Evolutionary conservation across 768 basidiomycete species (phyloP), one percentile per base, ranked within the genome.

Genomic region (Serendipita sp.): DNA sequence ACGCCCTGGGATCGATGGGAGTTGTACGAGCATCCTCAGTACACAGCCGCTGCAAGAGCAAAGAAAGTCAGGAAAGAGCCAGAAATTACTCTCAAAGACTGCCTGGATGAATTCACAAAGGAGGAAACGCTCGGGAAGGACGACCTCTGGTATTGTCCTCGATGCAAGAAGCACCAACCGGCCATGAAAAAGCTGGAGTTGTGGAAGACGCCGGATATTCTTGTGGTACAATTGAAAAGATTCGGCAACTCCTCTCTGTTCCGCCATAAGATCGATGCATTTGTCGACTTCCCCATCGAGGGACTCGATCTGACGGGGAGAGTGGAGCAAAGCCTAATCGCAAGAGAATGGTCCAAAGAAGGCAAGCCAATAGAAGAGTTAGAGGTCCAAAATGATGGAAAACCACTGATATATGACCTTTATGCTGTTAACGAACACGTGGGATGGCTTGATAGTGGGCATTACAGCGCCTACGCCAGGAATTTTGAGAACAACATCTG

Each of bases 341-440:
- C 89, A 34, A 81, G 80, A 72, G 77, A 76, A 65, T 74, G 96
- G 64, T 70, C 76, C 44, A 78, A 79, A 46, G 70, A 78, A 45
- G 88, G 88, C 1, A 75, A 80, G 16, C 78, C 85, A 41, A 74
- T 85, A 2, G 78, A 78, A 41, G 77, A 78, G 23, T 76, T 89
- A 38, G 82, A 82, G 28, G 65, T 75, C 23, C 78, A 81, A 56
- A 16, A 15, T 54, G 70, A 83, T 48, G 82, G 86, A 30, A 92
- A 96, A 70, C 86, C 90, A 32, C 76, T 96, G 64, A 71, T 93
- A 32, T 99, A 98, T 73, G 96, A 99, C 74, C 79, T 98, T 18
- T 99, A 87, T 72, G 95, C 84, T 1, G 95, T 99, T n/a, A 94
- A 97, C 72, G 96, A 99, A 74, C 95, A 99, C 73, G 80, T 95